phyloP scores from a whole-genome alignment of 2,329 filamentous ascomycete genomes.

The Tolypocladium paradoxum region DNA sequence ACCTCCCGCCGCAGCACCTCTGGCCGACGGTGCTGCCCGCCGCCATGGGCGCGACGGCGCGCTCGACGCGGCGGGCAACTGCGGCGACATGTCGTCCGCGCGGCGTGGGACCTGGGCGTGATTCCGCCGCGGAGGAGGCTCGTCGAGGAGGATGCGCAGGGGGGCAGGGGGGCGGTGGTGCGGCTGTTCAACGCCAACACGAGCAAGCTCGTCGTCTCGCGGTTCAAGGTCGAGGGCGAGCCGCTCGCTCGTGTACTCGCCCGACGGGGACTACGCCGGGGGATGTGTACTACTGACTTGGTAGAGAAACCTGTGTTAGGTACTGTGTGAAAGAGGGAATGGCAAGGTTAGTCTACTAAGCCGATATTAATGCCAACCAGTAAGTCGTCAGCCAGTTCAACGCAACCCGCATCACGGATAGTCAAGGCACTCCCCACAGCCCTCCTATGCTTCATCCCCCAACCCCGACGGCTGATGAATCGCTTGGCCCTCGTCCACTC shows the following conservation, averaged over 20 bases:
- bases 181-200: slow-evolving; percentile 65
- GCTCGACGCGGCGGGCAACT: slow-evolving; percentile 60
- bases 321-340: slow-evolving; percentile 5
- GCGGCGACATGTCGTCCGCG: slow-evolving; percentile 60
- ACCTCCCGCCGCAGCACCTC: slow-evolving; percentile 8
- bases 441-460: too few species aligned
- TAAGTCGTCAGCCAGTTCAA: too few species aligned
- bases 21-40: slow-evolving; percentile 42
- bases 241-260: slow-evolving; percentile 13
- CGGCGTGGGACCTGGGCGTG: slow-evolving; percentile 21
- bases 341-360: too few species aligned
- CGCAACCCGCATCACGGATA: too few species aligned
- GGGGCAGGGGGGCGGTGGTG: slow-evolving; percentile 32
- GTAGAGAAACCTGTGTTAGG: too few species aligned
- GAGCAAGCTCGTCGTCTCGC: slow-evolving; percentile 47
- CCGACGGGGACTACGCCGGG: slow-evolving; percentile 40
- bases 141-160: slow-evolving; percentile 10
- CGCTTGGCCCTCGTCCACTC: too few species aligned
- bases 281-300: slow-evolving; percentile 34
- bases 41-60: slow-evolving; percentile 47
- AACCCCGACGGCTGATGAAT: too few species aligned
- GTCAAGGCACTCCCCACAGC: too few species aligned
- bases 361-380: too few species aligned
- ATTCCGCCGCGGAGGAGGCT: slow-evolving; percentile 1
- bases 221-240: slow-evolving; percentile 38